phyloP scores from a whole-genome alignment of 768 basidiomycete genomes.

The Pulveroboletus frians region DNA sequence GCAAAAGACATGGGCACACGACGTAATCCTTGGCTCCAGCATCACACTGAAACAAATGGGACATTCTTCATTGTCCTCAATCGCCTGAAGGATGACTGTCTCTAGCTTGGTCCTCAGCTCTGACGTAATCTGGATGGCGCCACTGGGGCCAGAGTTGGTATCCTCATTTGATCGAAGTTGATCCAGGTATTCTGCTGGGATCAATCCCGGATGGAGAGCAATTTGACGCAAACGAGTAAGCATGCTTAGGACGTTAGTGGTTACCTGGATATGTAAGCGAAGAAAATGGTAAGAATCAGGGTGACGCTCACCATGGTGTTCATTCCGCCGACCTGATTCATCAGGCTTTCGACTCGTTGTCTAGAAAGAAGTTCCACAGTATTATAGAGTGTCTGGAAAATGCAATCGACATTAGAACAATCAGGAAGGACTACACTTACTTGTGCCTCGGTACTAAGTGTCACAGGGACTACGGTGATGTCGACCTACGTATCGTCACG shows the following conservation, averaged over 20 bases:
- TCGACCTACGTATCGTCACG: constrained; percentile 67
- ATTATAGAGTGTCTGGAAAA: constrained; percentile 56
- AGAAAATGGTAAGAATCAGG: neutral
- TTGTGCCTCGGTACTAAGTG: constrained; percentile 58
- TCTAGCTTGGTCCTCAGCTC: constrained; percentile 56
- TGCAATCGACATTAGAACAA: neutral
- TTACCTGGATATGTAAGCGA: constrained; percentile 39
- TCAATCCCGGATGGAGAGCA: constrained; percentile 69
- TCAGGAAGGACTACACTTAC: constrained; percentile 34
- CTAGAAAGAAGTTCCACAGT: constrained; percentile 59
- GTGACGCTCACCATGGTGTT: constrained; percentile 36
- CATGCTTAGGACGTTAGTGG: constrained; percentile 70
- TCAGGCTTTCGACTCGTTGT: constrained; percentile 53
- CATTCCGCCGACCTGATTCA: constrained; percentile 38
- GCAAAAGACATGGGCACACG: constrained; percentile 71
- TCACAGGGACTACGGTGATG: constrained; percentile 67
- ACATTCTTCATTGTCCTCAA: constrained; percentile 82
- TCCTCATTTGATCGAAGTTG: constrained; percentile 40
- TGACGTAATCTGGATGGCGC: constrained; percentile 41
- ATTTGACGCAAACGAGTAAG: constrained; percentile 85
- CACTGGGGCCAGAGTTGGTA: constrained; percentile 15
- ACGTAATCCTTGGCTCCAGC: constrained; percentile 65
- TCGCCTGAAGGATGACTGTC: constrained; percentile 51
- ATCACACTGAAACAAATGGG: constrained; percentile 65
- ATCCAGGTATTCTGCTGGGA: constrained; percentile 67